Conservation (phyloP, 257 asterid species). For the Coffea canephora region DNA sequence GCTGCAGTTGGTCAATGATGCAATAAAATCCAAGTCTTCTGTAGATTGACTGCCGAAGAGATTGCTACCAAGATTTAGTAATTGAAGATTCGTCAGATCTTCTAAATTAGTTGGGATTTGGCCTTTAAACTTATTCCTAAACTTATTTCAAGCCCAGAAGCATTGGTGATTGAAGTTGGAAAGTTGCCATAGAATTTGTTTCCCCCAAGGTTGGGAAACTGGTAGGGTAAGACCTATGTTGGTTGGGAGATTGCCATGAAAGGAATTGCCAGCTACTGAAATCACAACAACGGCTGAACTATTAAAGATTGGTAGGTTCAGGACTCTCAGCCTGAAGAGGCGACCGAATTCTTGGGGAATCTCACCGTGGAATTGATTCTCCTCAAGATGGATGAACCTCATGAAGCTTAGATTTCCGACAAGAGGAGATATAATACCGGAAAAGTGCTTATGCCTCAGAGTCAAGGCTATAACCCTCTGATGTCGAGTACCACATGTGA, state of each 20-base stretch:
- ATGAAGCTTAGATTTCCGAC: too few species aligned
- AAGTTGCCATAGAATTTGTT: background rate
- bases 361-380: too few species aligned
- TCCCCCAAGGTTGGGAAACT: background rate
- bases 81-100: background rate
- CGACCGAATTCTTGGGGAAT: too few species aligned
- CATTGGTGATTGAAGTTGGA: background rate
- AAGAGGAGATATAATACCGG: too few species aligned
- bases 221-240: background rate
- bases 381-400: too few species aligned
- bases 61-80: background rate
- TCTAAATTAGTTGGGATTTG: constrained; percentile 22
- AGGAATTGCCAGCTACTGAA: constrained; percentile 3
- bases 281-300: constrained; percentile 14
- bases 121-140: constrained; percentile 23
- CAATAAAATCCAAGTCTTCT: too few species aligned
- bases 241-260: constrained; percentile 23
- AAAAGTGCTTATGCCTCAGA: too few species aligned
- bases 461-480: constrained; percentile 7
- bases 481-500: constrained; percentile 20
- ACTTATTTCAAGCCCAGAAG: background rate
- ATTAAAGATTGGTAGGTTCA: constrained; percentile 24
- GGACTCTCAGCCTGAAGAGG: background rate
- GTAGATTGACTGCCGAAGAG: background rate
- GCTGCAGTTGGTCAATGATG: too few species aligned